These are phyloP conservation scores for Zygosaccharomyces pseudorouxii DNA, from an alignment of 805 yeast species.

Conservation along the genomic window DNA sequence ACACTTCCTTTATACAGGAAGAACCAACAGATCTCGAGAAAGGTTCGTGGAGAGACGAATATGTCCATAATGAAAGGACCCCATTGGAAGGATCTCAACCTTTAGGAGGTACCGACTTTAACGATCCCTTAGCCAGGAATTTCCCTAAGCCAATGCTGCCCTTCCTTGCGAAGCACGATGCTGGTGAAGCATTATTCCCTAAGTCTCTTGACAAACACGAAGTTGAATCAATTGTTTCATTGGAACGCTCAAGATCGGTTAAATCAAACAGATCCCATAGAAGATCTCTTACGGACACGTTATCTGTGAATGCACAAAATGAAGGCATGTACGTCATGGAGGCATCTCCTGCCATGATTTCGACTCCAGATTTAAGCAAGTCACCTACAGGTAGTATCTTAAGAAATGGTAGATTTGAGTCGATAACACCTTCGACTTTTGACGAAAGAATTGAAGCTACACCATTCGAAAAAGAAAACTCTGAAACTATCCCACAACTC, in stretches of 20 bases:
- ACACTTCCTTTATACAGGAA: background rate
- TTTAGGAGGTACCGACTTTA: background rate
- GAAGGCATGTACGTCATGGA: slow-evolving; percentile 48
- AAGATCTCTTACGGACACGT: slow-evolving; percentile 32
- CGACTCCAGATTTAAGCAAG: slow-evolving; percentile 37
- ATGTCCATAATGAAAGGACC: background rate
- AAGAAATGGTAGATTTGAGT: slow-evolving; percentile 32
- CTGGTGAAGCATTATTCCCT: slow-evolving; percentile 65
- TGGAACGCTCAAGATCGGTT: slow-evolving; percentile 65
- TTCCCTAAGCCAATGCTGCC: slow-evolving; percentile 4
- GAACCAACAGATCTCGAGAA: background rate
- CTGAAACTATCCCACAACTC: slow-evolving; percentile 1
- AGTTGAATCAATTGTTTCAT: slow-evolving; percentile 66
- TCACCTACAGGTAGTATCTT: slow-evolving; percentile 38
- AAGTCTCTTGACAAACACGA: slow-evolving; percentile 61
- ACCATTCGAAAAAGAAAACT: background rate
- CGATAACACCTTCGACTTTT: slow-evolving; percentile 23
- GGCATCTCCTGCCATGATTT: slow-evolving; percentile 26
- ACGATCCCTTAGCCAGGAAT: background rate
- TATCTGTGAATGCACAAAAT: slow-evolving; percentile 39
- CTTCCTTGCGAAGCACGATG: slow-evolving; percentile 27
- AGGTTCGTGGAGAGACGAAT: background rate
- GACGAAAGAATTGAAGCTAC: slow-evolving; percentile 5
- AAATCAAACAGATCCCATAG: slow-evolving; percentile 39
- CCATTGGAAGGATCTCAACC: background rate